Conservation (phyloP, 768 basidiomycete species). For the Tylopilus intermedius region DNA sequence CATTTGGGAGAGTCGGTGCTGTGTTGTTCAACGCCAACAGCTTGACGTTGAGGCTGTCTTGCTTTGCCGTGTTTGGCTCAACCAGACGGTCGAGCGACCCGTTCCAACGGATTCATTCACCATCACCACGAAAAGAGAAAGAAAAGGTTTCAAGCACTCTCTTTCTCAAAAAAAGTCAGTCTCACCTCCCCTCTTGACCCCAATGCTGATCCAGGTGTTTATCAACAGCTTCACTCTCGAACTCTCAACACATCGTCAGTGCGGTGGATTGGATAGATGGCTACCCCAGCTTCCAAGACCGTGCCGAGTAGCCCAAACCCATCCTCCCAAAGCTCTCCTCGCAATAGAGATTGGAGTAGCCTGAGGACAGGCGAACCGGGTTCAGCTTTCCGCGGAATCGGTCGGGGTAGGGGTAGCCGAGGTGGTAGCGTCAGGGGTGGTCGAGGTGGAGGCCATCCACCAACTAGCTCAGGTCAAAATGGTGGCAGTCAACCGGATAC, state of each 20-base stretch:
- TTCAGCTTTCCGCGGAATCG: slow-evolving; percentile 43
- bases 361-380: slow-evolving; percentile 41
- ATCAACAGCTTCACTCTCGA: slow-evolving; percentile 7
- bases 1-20: too few species aligned
- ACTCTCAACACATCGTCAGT: slow-evolving; percentile 1
- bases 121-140: too few species aligned
- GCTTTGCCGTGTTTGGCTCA: too few species aligned
- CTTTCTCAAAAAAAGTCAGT: slow-evolving; percentile 4
- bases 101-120: too few species aligned
- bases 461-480: slow-evolving; percentile 18
- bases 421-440: slow-evolving; percentile 24
- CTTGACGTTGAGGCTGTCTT: too few species aligned
- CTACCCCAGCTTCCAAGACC: slow-evolving; percentile 36
- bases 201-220: slow-evolving; percentile 9
- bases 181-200: background rate
- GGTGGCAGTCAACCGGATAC: slow-evolving; percentile 21
- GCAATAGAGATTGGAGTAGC: slow-evolving; percentile 40
- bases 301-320: slow-evolving; percentile 24
- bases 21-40: too few species aligned
- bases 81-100: too few species aligned
- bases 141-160: background rate
- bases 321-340: slow-evolving; percentile 28
- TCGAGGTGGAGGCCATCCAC: slow-evolving; percentile 29
- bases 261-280: slow-evolving; percentile 31
- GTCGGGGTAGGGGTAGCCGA: slow-evolving; percentile 35